phyloP scores from a whole-genome alignment of 768 basidiomycete genomes.

The Chalciporus pseudorubinellus region DNA sequence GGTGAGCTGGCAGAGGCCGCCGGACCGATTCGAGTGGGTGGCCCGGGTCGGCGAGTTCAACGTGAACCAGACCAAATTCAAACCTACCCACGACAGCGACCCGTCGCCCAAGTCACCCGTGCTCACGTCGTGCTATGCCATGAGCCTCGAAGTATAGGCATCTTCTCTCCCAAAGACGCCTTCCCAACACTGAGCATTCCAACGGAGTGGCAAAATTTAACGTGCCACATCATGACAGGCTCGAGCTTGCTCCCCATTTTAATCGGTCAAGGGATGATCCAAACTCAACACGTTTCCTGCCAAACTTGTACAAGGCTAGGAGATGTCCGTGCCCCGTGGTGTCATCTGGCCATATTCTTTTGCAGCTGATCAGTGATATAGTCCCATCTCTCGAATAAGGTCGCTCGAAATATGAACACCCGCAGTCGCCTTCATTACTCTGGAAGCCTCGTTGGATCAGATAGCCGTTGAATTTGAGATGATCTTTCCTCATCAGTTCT shows the following conservation, averaged over 20 bases:
- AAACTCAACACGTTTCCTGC: not conserved
- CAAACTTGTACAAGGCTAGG: not conserved
- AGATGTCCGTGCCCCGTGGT: not conserved
- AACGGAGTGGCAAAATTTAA: not conserved
- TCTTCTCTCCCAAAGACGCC: no score
- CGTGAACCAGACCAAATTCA: no score
- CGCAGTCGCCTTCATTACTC: not conserved
- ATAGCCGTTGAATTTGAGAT: constrained; percentile 17
- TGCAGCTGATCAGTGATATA: not conserved
- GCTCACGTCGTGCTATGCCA: no score
- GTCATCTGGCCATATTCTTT: not conserved
- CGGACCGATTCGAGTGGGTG: not conserved
- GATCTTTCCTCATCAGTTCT: constrained; percentile 12
- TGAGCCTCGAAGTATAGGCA: no score
- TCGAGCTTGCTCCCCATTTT: not conserved
- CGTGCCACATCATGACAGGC: no score
- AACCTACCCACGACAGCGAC: no score
- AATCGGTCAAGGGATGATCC: not conserved
- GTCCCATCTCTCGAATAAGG: not conserved
- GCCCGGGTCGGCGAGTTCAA: no score
- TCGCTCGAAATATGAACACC: not conserved
- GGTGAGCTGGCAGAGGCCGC: no score
- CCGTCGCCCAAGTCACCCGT: no score
- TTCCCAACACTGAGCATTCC: not conserved
- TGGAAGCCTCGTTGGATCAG: constrained; percentile 25